These are phyloP conservation scores for Neoarthrinium moseri DNA, from an alignment of 2,329 filamentous ascomycete genomes.

Conservation along the genomic window DNA sequence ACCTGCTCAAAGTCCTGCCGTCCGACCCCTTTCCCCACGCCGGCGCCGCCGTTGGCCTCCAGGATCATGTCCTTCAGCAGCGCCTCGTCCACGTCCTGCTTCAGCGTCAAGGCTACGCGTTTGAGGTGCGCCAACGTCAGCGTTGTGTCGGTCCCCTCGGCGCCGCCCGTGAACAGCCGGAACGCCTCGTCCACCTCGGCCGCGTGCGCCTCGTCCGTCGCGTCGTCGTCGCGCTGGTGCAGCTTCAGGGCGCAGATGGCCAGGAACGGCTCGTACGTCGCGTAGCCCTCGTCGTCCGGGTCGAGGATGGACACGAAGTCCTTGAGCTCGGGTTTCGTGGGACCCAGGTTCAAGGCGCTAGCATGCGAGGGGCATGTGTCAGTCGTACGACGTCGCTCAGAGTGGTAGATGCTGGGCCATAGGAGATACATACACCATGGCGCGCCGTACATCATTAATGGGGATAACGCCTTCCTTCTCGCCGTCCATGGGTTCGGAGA, in stretches of 20 bases:
- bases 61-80: slow-evolving; percentile 90
- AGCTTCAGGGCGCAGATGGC: slow-evolving; percentile 87
- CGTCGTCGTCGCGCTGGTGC: slow-evolving; percentile 55
- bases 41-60: slow-evolving; percentile 83
- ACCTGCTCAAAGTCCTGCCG: slow-evolving; percentile 82
- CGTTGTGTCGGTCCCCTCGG: slow-evolving; percentile 33
- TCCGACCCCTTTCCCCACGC: slow-evolving; percentile 68
- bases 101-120: slow-evolving; percentile 75
- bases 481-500: slow-evolving; percentile 67
- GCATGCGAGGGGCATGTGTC: no score
- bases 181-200: slow-evolving; percentile 81
- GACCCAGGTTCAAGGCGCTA: slow-evolving; percentile 80
- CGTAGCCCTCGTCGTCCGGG: slow-evolving; percentile 74
- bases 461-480: slow-evolving; percentile 72
- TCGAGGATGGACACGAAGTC: slow-evolving; percentile 82
- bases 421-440: slow-evolving; percentile 60
- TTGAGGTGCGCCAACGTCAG: slow-evolving; percentile 80
- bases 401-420: slow-evolving; percentile 6
- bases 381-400: no score
- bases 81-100: slow-evolving; percentile 81
- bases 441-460: slow-evolving; percentile 66
- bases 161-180: slow-evolving; percentile 71
- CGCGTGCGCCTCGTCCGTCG: slow-evolving; percentile 49
- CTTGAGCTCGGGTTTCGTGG: slow-evolving; percentile 64
- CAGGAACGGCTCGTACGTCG: slow-evolving; percentile 78